These are phyloP conservation scores for Citrus australasica DNA, from an alignment of 345 rosid species.

Conservation along the genomic window DNA sequence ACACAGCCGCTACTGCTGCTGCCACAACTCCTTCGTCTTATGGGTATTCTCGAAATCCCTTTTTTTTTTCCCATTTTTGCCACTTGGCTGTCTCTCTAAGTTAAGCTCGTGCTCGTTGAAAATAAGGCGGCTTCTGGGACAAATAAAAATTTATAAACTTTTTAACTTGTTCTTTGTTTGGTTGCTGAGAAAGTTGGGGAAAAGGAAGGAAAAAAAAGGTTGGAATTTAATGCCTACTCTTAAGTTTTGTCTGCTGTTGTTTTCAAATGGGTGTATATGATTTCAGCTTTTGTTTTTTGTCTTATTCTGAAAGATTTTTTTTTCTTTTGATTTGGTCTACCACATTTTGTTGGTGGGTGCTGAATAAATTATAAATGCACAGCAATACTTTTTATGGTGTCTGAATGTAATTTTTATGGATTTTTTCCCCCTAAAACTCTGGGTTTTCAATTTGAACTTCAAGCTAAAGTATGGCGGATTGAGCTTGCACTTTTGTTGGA, in stretches of 20 bases:
- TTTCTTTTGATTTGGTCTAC: neutral
- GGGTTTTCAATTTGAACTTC: neutral
- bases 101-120: neutral
- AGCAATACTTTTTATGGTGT: neutral
- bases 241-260: neutral
- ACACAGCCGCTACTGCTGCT: constrained; percentile 4
- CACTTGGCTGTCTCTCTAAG: neutral
- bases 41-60: constrained; percentile 37
- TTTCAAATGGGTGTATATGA: neutral
- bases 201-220: neutral
- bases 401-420: neutral
- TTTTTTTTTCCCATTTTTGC: constrained; percentile 3
- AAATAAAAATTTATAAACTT: neutral
- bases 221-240: neutral
- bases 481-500: neutral
- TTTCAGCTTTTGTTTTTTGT: neutral
- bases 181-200: neutral
- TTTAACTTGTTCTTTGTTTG: neutral
- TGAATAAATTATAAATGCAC: neutral
- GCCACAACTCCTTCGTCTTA: constrained; percentile 29
- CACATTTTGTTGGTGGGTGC: neutral
- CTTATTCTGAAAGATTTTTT: neutral
- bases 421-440: neutral
- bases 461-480: neutral
- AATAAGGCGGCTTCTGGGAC: neutral